A percentile compares a stretch with the other conserved stretches of the same genome.
These are phyloP conservation scores for Fusarium musae DNA, from an alignment of 2,329 filamentous ascomycete species.

Conservation along the genomic window DNA sequence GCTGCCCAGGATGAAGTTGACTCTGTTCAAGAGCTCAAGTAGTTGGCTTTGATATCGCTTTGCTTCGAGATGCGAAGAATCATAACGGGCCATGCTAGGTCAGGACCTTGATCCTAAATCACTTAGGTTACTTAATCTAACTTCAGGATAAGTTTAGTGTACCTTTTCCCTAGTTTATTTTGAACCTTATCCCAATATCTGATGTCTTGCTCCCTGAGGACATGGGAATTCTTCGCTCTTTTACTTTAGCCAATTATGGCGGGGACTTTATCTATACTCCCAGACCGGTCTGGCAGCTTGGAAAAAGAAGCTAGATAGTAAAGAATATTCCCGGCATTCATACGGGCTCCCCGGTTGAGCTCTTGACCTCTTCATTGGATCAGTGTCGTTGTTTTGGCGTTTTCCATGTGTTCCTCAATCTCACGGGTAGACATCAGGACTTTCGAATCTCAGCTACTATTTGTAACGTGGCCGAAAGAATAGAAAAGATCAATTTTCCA, in stretches of 20 bases:
- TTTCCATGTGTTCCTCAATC: accelerated
- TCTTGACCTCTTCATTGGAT: too few species aligned
- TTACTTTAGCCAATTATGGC: too few species aligned
- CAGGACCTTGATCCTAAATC: too few species aligned
- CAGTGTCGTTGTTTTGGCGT: accelerated
- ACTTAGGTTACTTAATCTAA: neutral
- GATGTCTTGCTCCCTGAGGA: neutral
- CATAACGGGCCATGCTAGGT: too few species aligned
- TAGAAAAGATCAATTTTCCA: too few species aligned
- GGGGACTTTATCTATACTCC: neutral
- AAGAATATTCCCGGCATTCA: neutral
- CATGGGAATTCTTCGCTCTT: neutral
- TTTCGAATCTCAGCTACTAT: neutral
- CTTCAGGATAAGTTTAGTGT: neutral
- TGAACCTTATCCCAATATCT: too few species aligned
- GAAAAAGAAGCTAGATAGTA: neutral
- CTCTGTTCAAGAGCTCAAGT: neutral
- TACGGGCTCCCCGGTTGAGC: accelerated
- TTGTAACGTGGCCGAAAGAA: neutral
- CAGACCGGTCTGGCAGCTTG: neutral
- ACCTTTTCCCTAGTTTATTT: neutral
- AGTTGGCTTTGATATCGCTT: neutral
- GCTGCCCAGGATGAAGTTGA: neutral
- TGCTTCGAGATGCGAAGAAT: too few species aligned
- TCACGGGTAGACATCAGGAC: neutral